These are phyloP conservation scores for Boletales sp. DNA, from an alignment of 768 basidiomycete species.

Conservation along the genomic window DNA sequence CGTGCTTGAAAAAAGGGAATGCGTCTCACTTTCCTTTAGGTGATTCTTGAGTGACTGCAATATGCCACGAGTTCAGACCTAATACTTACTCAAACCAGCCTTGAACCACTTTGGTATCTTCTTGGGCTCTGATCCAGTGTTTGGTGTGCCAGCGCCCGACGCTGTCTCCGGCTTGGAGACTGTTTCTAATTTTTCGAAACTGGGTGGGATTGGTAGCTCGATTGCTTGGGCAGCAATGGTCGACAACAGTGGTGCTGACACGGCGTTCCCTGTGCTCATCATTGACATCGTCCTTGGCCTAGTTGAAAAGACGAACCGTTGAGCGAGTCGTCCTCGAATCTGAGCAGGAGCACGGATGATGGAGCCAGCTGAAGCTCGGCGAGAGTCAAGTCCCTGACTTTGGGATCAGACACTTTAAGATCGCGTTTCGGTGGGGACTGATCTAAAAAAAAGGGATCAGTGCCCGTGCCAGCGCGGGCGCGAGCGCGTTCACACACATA, in stretches of 20 bases:
- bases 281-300: background rate
- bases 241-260: conserved; percentile 62
- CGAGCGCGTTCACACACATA: conserved; percentile 56
- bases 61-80: background rate
- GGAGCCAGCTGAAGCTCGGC: conserved; percentile 74
- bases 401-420: conserved; percentile 74
- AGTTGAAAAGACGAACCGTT: conserved; percentile 47
- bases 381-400: conserved; percentile 64
- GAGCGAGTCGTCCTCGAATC: conserved; percentile 67
- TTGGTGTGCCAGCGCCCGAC: conserved; percentile 8
- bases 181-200: conserved; percentile 23
- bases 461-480: background rate
- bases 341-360: conserved; percentile 70
- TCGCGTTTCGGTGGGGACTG: conserved; percentile 82
- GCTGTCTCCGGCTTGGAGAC: conserved; percentile 3
- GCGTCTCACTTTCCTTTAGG: conserved; percentile 27
- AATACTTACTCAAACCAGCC: conserved; percentile 51
- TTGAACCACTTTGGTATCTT: conserved; percentile 84
- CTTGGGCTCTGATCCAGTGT: conserved; percentile 33
- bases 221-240: conserved; percentile 54
- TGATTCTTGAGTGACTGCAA: background rate
- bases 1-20: conserved; percentile 18
- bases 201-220: conserved; percentile 63
- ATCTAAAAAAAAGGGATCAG: conserved; percentile 41
- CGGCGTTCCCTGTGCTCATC: conserved; percentile 41